Evolutionary conservation across 305 asterid species (phyloP).

Genomic region (Fraxinus platypoda): DNA sequence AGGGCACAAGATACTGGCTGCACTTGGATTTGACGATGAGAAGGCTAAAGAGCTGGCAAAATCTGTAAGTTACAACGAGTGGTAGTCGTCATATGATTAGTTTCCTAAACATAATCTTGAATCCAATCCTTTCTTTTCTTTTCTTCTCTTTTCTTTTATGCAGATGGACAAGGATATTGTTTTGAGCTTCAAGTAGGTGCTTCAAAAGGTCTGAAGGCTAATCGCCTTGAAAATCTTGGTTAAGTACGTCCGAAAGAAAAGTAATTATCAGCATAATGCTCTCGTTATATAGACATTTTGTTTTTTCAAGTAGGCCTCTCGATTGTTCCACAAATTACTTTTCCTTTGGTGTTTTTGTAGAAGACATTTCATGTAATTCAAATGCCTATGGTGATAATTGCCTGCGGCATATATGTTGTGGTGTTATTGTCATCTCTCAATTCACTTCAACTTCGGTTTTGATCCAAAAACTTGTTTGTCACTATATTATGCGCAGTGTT

Average conservation of each 20-base stretch:
- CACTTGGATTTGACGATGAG: constrained; percentile 73
- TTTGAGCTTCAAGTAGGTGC: constrained; percentile 41
- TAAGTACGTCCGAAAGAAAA: constrained; percentile 14
- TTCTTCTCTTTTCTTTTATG: constrained; percentile 20
- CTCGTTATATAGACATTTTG: constrained; percentile 12
- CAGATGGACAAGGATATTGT: constrained; percentile 77
- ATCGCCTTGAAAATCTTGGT: constrained; percentile 4
- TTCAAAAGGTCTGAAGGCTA: constrained; percentile 6
- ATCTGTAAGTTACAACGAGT: constrained; percentile 40
- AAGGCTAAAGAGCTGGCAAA: constrained; percentile 77
- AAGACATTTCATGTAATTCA: constrained; percentile 8
- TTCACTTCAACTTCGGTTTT: not conserved
- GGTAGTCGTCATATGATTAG: not conserved
- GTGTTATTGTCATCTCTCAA: not conserved
- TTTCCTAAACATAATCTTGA: constrained; percentile 16
- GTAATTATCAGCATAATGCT: constrained; percentile 9
- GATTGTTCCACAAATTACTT: constrained; percentile 4
- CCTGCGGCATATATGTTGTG: constrained; percentile 3
- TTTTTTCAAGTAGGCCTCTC: constrained; percentile 1
- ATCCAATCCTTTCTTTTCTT: not conserved
- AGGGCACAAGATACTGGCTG: constrained; percentile 67
- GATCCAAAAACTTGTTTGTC: not conserved
- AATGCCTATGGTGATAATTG: constrained; percentile 9
- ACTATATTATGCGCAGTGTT: not conserved
- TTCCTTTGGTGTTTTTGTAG: constrained; percentile 14